Evolutionary conservation across 306 rosid genomes (phyloP).

Genomic region (Vigna reflexopilosa): DNA sequence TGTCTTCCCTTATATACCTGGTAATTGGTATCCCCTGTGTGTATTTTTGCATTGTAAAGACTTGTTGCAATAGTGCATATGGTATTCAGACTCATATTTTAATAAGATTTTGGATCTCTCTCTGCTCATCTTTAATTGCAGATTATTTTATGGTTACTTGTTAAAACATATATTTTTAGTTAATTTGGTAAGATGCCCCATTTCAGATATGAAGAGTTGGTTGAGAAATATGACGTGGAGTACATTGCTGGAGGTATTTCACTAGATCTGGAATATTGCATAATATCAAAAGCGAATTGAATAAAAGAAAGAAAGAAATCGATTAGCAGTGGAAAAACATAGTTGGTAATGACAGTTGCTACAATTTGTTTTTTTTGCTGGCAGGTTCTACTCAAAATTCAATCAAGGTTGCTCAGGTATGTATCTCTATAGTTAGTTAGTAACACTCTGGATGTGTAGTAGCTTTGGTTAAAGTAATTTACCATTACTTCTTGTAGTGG

Average conservation of each 20-base stretch:
- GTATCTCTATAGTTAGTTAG: background rate
- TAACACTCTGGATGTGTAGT: background rate
- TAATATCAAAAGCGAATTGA: background rate
- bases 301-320: background rate
- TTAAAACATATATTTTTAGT: background rate
- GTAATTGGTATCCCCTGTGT: background rate
- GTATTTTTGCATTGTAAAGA: background rate
- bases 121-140: background rate
- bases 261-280: slow-evolving; percentile 14
- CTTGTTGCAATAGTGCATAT: background rate
- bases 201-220: slow-evolving; percentile 72
- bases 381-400: slow-evolving; percentile 90
- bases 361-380: background rate
- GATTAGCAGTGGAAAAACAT: background rate
- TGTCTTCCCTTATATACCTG: background rate
- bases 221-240: slow-evolving; percentile 63
- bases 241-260: slow-evolving; percentile 86
- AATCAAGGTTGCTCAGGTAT: slow-evolving; percentile 87
- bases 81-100: background rate
- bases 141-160: background rate
- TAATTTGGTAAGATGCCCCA: slow-evolving; percentile 26
- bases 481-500: slow-evolving; percentile 58
- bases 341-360: slow-evolving; percentile 6
- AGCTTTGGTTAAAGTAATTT: slow-evolving; percentile 32
- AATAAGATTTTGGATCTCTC: background rate